phyloP scores from a whole-genome alignment of 2,329 filamentous ascomycete genomes.

The Trichoderma koningii region DNA sequence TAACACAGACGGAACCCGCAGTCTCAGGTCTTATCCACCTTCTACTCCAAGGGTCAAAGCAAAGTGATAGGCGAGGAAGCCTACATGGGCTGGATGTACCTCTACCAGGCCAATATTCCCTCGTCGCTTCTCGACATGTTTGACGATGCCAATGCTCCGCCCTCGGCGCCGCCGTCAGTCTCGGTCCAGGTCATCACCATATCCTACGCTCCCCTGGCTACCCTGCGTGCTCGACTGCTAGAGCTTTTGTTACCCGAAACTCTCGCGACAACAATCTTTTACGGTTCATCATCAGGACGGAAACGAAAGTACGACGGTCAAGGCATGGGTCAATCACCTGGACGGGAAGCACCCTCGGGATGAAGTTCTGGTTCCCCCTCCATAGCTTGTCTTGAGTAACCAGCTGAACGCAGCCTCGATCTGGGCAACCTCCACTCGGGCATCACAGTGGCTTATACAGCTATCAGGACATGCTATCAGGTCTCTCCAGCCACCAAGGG shows the following conservation, averaged over 20 bases:
- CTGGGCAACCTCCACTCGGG: not conserved
- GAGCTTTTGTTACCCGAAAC: slow-evolving; percentile 26
- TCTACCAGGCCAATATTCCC: slow-evolving; percentile 22
- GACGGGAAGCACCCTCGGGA: not conserved
- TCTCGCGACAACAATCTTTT: not conserved
- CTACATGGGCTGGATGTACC: slow-evolving; percentile 12
- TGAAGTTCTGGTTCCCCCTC: not conserved
- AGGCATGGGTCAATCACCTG: not conserved
- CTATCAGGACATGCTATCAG: not conserved
- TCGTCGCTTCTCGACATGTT: slow-evolving; percentile 24
- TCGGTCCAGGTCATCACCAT: slow-evolving; percentile 7
- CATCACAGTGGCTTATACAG: not conserved
- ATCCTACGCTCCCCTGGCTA: slow-evolving; percentile 1
- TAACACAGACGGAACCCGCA: not conserved
- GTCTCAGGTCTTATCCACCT: slow-evolving; percentile 5
- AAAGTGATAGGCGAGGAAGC: not conserved
- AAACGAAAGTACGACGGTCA: slow-evolving; percentile 3
- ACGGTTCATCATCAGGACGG: not conserved
- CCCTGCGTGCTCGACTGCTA: slow-evolving; percentile 11
- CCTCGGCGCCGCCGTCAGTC: slow-evolving; percentile 17
- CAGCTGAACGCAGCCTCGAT: not conserved
- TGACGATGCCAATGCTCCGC: slow-evolving; percentile 4
- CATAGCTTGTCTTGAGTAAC: no score
- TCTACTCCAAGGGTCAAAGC: not conserved
- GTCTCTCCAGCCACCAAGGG: not conserved